Percentiles rank a stretch among this genome's conserved stretches.
phyloP scores from a whole-genome alignment of 257 asterid genomes.

The Solanum appendiculatum region DNA sequence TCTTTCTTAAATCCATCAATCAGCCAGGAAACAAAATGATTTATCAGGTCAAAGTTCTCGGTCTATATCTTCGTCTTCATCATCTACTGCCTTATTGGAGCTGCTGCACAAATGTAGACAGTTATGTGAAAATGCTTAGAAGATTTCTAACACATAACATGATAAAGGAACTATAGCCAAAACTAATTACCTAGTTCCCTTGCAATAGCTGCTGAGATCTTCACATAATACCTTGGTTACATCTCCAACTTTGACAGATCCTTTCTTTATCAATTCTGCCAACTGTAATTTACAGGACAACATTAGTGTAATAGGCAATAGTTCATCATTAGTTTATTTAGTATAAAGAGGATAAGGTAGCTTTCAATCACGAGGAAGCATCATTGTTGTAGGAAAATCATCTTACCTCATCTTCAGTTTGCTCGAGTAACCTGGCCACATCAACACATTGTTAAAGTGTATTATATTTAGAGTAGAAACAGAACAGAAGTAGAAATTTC shows the following conservation, averaged over 20 bases:
- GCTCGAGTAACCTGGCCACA: conserved; percentile 72
- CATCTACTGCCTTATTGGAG: conserved; percentile 1
- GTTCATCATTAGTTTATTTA: neutral
- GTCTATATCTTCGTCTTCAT: conserved; percentile 16
- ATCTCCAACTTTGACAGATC: conserved; percentile 56
- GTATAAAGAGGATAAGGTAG: neutral
- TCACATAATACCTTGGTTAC: conserved; percentile 75
- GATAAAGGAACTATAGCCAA: neutral
- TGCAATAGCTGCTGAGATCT: conserved; percentile 60
- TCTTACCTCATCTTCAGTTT: conserved; percentile 85
- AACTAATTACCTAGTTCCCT: conserved; percentile 39
- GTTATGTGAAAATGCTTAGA: neutral
- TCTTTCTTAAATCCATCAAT: neutral
- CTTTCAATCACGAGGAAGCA: neutral
- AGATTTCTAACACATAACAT: neutral
- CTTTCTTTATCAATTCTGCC: conserved; percentile 68
- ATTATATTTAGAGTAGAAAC: neutral
- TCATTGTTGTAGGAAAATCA: neutral
- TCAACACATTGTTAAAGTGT: neutral
- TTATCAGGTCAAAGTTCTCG: conserved; percentile 30
- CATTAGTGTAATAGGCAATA: neutral
- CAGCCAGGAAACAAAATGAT: neutral
- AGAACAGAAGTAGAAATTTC: neutral
- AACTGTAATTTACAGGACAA: conserved; percentile 34
- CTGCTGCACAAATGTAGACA: conserved; percentile 14